Conservation (phyloP, 306 rosid genomes). For the Dicorynia guianensis region DNA sequence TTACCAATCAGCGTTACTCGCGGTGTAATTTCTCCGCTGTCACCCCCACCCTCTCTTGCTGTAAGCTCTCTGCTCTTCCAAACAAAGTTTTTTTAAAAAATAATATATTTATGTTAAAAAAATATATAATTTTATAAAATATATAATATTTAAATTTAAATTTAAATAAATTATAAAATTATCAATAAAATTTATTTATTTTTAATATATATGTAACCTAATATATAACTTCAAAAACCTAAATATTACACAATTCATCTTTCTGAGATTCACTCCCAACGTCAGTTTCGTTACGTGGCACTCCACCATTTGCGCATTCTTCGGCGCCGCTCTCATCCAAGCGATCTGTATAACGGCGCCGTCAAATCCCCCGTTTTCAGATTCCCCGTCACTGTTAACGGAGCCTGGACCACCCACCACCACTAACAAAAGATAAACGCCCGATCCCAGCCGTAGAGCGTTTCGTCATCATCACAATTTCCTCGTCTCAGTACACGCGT, state of each 20-base stretch:
- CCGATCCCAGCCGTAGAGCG: conserved; percentile 51
- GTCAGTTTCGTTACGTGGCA: conserved; percentile 44
- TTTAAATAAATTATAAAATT: no score
- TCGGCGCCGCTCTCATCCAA: conserved; percentile 39
- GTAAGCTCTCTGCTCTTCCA: not conserved
- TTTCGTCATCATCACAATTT: conserved; percentile 43
- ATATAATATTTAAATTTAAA: no score
- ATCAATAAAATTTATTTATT: no score
- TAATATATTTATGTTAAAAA: no score
- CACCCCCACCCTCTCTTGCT: not conserved
- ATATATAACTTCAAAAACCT: no score
- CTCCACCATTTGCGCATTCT: conserved; percentile 15
- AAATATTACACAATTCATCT: no score
- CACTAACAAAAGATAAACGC: conserved; percentile 1
- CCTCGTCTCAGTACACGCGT: conserved; percentile 31
- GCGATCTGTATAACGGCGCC: conserved; percentile 66
- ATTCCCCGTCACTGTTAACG: conserved; percentile 60
- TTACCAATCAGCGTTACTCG: not conserved
- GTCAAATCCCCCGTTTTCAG: conserved; percentile 59
- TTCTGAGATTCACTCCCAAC: not conserved
- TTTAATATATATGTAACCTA: no score
- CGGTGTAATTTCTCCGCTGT: not conserved
- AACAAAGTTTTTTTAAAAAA: no score
- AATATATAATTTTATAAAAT: no score
- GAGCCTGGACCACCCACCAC: conserved; percentile 53